phyloP scores from a whole-genome alignment of 169 alveolate species.

The Cryptosporidium baileyi region DNA sequence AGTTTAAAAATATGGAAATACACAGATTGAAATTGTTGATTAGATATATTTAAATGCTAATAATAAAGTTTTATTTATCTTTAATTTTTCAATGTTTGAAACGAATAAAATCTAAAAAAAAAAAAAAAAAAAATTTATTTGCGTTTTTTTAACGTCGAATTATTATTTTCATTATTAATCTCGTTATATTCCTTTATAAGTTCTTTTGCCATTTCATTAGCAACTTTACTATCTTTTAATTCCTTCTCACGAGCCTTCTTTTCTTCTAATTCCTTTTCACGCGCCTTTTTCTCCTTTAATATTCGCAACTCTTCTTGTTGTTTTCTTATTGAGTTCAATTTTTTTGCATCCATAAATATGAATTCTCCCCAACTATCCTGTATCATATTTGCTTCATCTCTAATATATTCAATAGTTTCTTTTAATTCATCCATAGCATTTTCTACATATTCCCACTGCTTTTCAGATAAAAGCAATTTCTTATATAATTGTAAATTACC shows the following conservation, averaged over 20 bases:
- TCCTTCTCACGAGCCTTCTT: slow-evolving; percentile 46
- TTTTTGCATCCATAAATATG: slow-evolving; percentile 56
- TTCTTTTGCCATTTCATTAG: slow-evolving; percentile 43
- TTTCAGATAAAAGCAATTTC: slow-evolving; percentile 45
- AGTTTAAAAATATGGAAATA: background rate
- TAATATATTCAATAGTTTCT: slow-evolving; percentile 45
- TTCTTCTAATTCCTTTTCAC: slow-evolving; percentile 35
- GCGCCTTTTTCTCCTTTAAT: slow-evolving; percentile 17
- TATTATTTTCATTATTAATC: background rate
- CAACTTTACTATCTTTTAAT: background rate
- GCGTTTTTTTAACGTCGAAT: slow-evolving; percentile 1
- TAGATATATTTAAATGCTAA: background rate
- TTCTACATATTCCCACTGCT: slow-evolving; percentile 50
- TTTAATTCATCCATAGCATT: slow-evolving; percentile 58
- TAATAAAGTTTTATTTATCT: background rate
- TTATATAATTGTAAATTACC: slow-evolving; percentile 61
- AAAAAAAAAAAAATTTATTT: background rate
- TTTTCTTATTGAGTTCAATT: slow-evolving; percentile 28
- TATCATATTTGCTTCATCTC: slow-evolving; percentile 52
- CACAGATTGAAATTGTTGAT: background rate
- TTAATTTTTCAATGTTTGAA: background rate
- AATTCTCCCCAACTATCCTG: slow-evolving; percentile 65
- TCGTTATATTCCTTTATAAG: background rate
- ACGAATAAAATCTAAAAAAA: background rate
- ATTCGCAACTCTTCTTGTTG: slow-evolving; percentile 48